Evolutionary conservation across 768 basidiomycete genomes (phyloP).

Genomic region (Agaricus bisporus): DNA sequence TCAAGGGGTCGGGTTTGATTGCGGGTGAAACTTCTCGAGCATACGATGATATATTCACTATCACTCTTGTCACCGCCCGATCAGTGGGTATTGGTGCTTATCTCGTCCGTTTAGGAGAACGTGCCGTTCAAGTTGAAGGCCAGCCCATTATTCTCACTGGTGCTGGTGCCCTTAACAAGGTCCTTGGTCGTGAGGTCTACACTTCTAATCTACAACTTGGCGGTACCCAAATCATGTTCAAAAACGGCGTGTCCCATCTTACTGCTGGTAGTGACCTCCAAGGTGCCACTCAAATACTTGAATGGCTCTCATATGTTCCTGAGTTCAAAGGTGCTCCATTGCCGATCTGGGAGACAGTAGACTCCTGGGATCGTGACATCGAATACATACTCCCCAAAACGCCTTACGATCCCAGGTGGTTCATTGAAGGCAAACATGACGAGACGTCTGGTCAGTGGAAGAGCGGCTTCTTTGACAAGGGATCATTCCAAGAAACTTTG

Average conservation of each 20-base stretch:
- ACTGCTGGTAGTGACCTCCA: slow-evolving; percentile 94
- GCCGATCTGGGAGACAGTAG: slow-evolving; percentile 67
- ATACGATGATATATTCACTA: slow-evolving; percentile 99
- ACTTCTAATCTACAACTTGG: slow-evolving; percentile 98
- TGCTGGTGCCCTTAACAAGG: slow-evolving; percentile 95
- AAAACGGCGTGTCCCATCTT: slow-evolving; percentile 97
- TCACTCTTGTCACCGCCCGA: slow-evolving; percentile 96
- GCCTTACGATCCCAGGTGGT: slow-evolving; percentile 95
- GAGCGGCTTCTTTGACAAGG: slow-evolving; percentile 94
- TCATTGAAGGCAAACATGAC: slow-evolving; percentile 91
- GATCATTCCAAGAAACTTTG: slow-evolving; percentile 97
- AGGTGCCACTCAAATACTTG: slow-evolving; percentile 88
- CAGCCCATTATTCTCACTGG: slow-evolving; percentile 99
- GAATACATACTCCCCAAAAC: slow-evolving; percentile 88
- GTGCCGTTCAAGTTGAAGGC: slow-evolving; percentile 97
- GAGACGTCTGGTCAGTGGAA: slow-evolving; percentile 73
- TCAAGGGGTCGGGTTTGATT: slow-evolving; percentile 95
- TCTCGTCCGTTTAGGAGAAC: slow-evolving; percentile 94
- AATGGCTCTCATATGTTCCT: slow-evolving; percentile 94
- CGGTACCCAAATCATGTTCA: slow-evolving; percentile 99
- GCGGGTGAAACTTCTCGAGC: slow-evolving; percentile 98
- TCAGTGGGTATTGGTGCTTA: slow-evolving; percentile 99
- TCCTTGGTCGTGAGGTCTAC: slow-evolving; percentile 97
- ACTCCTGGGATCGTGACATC: slow-evolving; percentile 91
- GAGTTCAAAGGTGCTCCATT: slow-evolving; percentile 73